A percentile compares a stretch with the other conserved stretches of the same genome.
Conservation (phyloP, 768 basidiomycete species). For the Hygrophorus pudorinus region DNA sequence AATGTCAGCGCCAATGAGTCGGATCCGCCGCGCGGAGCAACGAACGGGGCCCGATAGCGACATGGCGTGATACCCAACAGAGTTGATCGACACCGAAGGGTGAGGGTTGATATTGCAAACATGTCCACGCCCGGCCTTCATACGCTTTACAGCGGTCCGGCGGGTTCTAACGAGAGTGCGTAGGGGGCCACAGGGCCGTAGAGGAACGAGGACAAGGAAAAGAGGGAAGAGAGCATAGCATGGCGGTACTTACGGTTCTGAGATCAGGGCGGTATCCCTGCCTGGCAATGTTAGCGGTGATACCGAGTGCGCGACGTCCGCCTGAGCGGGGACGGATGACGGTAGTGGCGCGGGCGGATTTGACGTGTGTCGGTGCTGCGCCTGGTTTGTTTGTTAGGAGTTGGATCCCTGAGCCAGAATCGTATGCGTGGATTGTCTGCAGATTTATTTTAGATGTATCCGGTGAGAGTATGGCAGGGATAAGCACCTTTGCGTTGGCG, state of each 20-base stretch:
- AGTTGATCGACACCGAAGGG: constrained; percentile 50
- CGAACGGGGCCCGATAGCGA: constrained; percentile 75
- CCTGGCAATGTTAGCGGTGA: constrained; percentile 49
- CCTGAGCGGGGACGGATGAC: constrained; percentile 62
- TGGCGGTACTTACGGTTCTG: constrained; percentile 49
- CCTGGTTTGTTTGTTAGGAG: constrained; percentile 59
- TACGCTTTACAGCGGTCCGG: constrained; percentile 56
- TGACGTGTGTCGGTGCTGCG: constrained; percentile 41
- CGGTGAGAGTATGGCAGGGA: background rate
- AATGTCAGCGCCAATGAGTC: constrained; percentile 69
- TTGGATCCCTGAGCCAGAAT: constrained; percentile 44
- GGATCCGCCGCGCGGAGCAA: constrained; percentile 45
- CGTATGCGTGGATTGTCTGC: constrained; percentile 59
- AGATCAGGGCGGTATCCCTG: constrained; percentile 73
- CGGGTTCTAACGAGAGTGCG: constrained; percentile 92
- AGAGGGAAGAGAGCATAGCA: constrained; percentile 8
- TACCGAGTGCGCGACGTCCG: constrained; percentile 57
- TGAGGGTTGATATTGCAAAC: constrained; percentile 71
- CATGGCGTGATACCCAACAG: constrained; percentile 47
- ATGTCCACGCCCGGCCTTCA: constrained; percentile 91
- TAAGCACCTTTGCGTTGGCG: constrained; percentile 64
- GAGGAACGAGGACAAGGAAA: constrained; percentile 7
- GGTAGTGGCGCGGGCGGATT: constrained; percentile 35
- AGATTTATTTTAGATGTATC: constrained; percentile 1
- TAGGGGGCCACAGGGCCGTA: constrained; percentile 13